These are phyloP conservation scores for Linnemannia zychae DNA, from an alignment of 192 early-diverging fungal genomes.

Conservation along the genomic window DNA sequence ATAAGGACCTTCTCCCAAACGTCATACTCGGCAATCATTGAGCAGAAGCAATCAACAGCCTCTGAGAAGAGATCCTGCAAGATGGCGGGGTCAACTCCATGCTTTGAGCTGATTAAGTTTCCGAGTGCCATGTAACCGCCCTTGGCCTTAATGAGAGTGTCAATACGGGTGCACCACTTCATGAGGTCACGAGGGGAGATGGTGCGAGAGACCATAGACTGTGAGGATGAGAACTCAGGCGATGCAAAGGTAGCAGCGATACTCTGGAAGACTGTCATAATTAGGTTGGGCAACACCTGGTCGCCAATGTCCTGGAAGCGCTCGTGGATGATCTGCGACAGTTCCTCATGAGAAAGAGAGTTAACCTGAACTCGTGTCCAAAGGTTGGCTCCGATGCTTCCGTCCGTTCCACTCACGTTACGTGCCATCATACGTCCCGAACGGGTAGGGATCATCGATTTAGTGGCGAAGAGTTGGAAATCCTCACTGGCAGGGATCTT, in stretches of 20 bases:
- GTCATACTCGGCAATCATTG: conserved; percentile 80
- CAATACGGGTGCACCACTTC: conserved; percentile 90
- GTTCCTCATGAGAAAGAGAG: conserved; percentile 71
- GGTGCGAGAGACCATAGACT: conserved; percentile 64
- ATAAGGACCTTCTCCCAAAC: conserved; percentile 73
- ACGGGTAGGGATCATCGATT: conserved; percentile 67
- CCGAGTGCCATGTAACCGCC: conserved; percentile 31
- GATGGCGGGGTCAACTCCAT: conserved; percentile 58
- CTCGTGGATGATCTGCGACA: conserved; percentile 72
- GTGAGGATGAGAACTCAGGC: conserved; percentile 44
- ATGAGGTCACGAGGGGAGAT: conserved; percentile 90
- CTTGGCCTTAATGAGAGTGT: conserved; percentile 59
- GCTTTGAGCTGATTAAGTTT: conserved; percentile 45
- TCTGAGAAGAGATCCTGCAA: conserved; percentile 85
- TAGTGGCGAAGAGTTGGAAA: conserved; percentile 95
- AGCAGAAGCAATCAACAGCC: conserved; percentile 89
- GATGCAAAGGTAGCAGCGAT: conserved; percentile 37
- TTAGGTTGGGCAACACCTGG: conserved; percentile 60
- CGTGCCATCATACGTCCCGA: conserved; percentile 61
- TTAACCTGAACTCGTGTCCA: conserved; percentile 87
- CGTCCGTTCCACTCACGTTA: conserved; percentile 60
- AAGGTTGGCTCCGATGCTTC: conserved; percentile 71
- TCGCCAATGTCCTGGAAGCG: conserved; percentile 67
- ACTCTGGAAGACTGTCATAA: conserved; percentile 69
- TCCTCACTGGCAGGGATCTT: conserved; percentile 83